These are phyloP conservation scores for Fraxinus paxiana DNA, from an alignment of 305 asterid species.

Conservation along the genomic window DNA sequence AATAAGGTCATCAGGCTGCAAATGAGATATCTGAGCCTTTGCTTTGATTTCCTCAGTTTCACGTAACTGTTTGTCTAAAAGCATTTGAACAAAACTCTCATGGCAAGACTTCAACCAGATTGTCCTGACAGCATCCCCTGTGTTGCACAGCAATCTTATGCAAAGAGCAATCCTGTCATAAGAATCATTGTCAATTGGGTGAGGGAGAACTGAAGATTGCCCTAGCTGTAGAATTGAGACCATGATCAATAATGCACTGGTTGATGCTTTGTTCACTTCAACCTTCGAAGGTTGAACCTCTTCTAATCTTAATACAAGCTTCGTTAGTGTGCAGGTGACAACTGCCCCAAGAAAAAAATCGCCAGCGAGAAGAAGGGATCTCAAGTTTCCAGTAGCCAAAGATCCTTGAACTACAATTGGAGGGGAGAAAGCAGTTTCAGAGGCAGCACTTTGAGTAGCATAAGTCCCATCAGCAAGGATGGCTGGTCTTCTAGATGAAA, in stretches of 20 bases:
- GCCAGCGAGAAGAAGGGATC: constrained; percentile 53
- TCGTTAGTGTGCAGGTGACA: constrained; percentile 43
- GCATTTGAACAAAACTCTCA: constrained; percentile 49
- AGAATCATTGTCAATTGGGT: constrained; percentile 54
- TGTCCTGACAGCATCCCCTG: constrained; percentile 38
- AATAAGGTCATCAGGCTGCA: constrained; percentile 55
- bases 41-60: constrained; percentile 54
- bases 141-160: constrained; percentile 38
- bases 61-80: constrained; percentile 45
- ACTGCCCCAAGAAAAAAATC: constrained; percentile 54
- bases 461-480: constrained; percentile 97
- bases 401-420: constrained; percentile 78
- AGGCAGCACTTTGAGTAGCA: constrained; percentile 54
- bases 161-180: constrained; percentile 45
- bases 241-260: constrained; percentile 38
- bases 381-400: constrained; percentile 38
- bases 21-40: constrained; percentile 40
- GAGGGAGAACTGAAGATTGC: constrained; percentile 51
- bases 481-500: constrained; percentile 88
- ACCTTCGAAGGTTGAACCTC: constrained; percentile 46
- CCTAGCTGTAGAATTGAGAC: constrained; percentile 54
- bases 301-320: constrained; percentile 43
- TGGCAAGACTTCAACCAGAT: constrained; percentile 52
- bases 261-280: constrained; percentile 43
- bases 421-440: constrained; percentile 59